phyloP scores from a whole-genome alignment of 2,329 filamentous ascomycete genomes.

The Pezicula carpinea region DNA sequence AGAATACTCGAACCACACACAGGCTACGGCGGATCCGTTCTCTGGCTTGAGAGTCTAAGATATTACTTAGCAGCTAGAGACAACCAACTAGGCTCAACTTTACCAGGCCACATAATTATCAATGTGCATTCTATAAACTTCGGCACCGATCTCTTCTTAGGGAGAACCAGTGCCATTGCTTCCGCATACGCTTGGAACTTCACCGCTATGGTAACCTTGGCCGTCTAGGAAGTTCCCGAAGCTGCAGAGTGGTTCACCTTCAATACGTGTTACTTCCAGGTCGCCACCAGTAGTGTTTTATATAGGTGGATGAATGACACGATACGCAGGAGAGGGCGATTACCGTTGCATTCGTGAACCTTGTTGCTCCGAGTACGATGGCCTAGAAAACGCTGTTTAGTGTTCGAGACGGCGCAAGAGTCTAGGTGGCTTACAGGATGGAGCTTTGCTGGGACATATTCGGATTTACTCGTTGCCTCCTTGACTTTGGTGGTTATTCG shows the following conservation, averaged over 20 bases:
- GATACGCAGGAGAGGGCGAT: constrained; percentile 35
- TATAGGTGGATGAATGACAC: constrained; percentile 43
- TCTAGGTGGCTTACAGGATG: constrained; percentile 39
- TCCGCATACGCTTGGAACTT: constrained; percentile 44
- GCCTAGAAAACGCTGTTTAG: constrained; percentile 41
- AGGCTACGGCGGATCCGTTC: constrained; percentile 43
- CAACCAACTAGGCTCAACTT: constrained; percentile 47
- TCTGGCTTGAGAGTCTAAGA: constrained; percentile 53
- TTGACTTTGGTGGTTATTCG: constrained; percentile 15
- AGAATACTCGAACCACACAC: constrained; percentile 47
- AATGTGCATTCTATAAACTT: constrained; percentile 51
- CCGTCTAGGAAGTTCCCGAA: constrained; percentile 52
- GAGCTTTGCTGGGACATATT: constrained; percentile 17
- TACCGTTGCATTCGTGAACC: constrained; percentile 38
- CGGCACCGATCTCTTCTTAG: constrained; percentile 46
- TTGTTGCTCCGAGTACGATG: constrained; percentile 40
- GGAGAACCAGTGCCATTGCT: constrained; percentile 51
- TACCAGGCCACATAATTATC: constrained; percentile 51
- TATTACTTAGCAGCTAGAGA: constrained; percentile 41
- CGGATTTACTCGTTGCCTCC: constrained; percentile 29
- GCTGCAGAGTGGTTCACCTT: constrained; percentile 50
- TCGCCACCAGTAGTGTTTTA: constrained; percentile 41
- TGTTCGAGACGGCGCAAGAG: constrained; percentile 41
- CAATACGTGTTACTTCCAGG: constrained; percentile 36
- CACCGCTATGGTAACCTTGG: constrained; percentile 47